Evolutionary conservation across 345 rosid genomes (phyloP).

Genomic region (Zanthoxylum bungeanum): DNA sequence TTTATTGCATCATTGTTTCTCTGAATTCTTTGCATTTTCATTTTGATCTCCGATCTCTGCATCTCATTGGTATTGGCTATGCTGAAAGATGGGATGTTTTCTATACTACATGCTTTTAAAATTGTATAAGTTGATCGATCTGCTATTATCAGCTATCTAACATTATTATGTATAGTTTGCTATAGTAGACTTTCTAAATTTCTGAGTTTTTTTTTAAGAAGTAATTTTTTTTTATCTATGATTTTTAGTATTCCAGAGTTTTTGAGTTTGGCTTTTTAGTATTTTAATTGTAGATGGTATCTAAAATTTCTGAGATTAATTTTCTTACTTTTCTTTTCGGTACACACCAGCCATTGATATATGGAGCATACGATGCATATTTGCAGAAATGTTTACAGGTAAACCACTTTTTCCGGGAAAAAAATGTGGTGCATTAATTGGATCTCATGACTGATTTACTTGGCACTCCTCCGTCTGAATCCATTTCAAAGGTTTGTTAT

Average conservation of each 20-base stretch:
- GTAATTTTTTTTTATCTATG: too few relatives aligned
- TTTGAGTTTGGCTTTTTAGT: slow-evolving; percentile 16
- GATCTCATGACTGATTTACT: slow-evolving; percentile 96
- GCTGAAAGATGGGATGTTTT: neutral
- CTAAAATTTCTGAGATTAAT: too few relatives aligned
- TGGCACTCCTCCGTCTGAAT: slow-evolving; percentile 89
- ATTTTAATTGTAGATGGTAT: too few relatives aligned
- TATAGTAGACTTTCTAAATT: too few relatives aligned
- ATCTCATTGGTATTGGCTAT: neutral
- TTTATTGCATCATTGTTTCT: neutral
- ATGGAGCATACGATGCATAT: slow-evolving; percentile 99
- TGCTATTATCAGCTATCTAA: too few relatives aligned
- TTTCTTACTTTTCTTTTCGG: slow-evolving; percentile 43
- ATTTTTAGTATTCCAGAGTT: neutral
- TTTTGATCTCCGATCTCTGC: neutral
- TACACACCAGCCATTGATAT: slow-evolving; percentile 94
- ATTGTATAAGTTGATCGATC: neutral
- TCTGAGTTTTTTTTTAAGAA: too few relatives aligned
- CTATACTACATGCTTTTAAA: neutral
- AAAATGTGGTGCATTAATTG: slow-evolving; percentile 92
- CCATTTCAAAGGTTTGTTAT: slow-evolving; percentile 64
- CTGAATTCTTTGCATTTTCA: neutral
- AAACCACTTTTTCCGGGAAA: slow-evolving; percentile 94
- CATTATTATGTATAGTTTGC: too few relatives aligned
- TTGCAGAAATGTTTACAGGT: slow-evolving; percentile 96